Evolutionary conservation across 2,329 filamentous ascomycete genomes (phyloP), one percentile per base, ranked within the genome.

Genomic region (Graphilbum ipis-grandicollis): DNA sequence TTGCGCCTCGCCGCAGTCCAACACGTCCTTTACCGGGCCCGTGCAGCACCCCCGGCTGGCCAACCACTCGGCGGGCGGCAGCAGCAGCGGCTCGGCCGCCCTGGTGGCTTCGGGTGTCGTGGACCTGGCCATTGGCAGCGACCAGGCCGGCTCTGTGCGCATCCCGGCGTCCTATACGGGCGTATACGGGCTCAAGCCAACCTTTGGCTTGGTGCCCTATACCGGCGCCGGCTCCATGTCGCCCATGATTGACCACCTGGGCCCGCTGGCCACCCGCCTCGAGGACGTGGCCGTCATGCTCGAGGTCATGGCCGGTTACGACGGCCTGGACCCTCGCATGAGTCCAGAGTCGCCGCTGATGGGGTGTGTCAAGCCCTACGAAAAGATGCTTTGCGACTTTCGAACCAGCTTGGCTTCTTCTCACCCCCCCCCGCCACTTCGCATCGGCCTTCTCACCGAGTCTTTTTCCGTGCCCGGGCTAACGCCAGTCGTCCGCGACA

Each of bases 11-110:
- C 59, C 46, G 44, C 51, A 31, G 44, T 50, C 12, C 49, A 54
- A 81, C 47, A 82, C 78, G 0, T 79, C 75, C 3, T 80, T 79
- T 48, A 80, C 79, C 52, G 84, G 85, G 43, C 71, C 74, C 2
- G 71, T 66, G 0, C 62, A 65, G 18, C 88, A 90, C 47, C 82
- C 82, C 0, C 73, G 81, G 52, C 81, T 85, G 50, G 52, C 59
- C 0, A 52, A 61, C 1, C 86, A 83, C 57, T 88, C 88, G 51
- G 71, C 73, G 4, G 80, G 81, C 34, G 81, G 81, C 7, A 81
- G 75, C 5, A 84, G 79, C 0, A 79, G 78, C 4, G 81, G 81
- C 2, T 75, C 74, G 5, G 79, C 65, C 0, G 55, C 54, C 0
- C 39, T 60, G 2, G 42, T 55, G 9, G 52, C 50, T 0, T n/a